Evolutionary conservation across 2,329 filamentous ascomycete species (phyloP).

Genomic region (Cladobotryum protrusum): DNA sequence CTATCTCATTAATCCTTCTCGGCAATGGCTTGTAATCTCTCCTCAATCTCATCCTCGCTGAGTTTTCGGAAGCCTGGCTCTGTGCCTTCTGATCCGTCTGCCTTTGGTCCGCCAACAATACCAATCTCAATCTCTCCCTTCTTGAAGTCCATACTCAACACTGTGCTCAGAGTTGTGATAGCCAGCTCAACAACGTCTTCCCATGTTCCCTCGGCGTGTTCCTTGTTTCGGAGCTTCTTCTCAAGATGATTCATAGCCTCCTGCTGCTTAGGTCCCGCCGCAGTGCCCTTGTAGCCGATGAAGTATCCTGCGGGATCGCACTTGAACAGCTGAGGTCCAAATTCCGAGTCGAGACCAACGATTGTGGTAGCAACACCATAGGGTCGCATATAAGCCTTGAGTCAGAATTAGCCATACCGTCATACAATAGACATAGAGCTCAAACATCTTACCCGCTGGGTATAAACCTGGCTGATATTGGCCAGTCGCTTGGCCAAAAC

Average conservation of each 20-base stretch:
- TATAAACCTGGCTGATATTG: slow-evolving; percentile 99
- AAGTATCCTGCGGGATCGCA: slow-evolving; percentile 98
- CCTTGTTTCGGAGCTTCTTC: slow-evolving; percentile 99
- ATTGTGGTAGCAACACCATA: slow-evolving; percentile 93
- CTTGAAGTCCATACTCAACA: slow-evolving; percentile 99
- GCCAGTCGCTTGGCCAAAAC: slow-evolving; percentile 92
- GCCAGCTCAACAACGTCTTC: slow-evolving; percentile 96
- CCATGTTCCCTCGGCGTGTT: slow-evolving; percentile 85
- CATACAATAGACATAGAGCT: slow-evolving; percentile 7
- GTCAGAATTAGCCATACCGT: slow-evolving; percentile 7
- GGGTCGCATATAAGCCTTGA: slow-evolving; percentile 88
- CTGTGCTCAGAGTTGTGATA: slow-evolving; percentile 90
- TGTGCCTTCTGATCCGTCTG: slow-evolving; percentile 77
- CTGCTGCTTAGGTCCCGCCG: slow-evolving; percentile 95
- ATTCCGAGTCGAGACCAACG: slow-evolving; percentile 88
- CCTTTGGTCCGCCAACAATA: slow-evolving; percentile 82
- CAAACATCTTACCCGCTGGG: slow-evolving; percentile 67
- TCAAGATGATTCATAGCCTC: slow-evolving; percentile 97
- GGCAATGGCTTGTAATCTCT: slow-evolving; percentile 93
- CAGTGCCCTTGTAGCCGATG: slow-evolving; percentile 96
- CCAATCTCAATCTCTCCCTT: slow-evolving; percentile 98
- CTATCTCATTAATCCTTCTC: slow-evolving; percentile 80
- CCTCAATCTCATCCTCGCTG: slow-evolving; percentile 97
- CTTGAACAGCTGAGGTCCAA: slow-evolving; percentile 93
- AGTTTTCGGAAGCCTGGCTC: slow-evolving; percentile 76